phyloP scores from a whole-genome alignment of 2,329 filamentous ascomycete genomes.

The Cadophora sp. region DNA sequence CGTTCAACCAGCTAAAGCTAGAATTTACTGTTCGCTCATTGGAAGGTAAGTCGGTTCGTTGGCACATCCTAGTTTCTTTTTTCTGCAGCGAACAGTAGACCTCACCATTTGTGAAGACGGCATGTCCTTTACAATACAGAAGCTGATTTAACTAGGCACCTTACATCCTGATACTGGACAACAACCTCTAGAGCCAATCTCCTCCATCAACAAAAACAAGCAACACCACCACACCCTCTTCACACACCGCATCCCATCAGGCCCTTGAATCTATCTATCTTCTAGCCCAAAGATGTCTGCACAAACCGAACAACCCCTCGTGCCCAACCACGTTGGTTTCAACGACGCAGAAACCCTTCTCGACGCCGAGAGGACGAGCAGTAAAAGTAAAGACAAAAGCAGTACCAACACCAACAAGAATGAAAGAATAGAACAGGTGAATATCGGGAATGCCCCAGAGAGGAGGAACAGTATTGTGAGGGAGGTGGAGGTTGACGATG shows the following conservation, averaged over 20 bases:
- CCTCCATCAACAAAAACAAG: too few relatives aligned
- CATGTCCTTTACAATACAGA: too few relatives aligned
- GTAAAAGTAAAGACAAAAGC: not conserved
- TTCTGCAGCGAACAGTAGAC: not conserved
- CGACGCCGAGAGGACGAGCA: not conserved
- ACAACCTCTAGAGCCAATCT: too few relatives aligned
- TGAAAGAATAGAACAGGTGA: not conserved
- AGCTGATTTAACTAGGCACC: too few relatives aligned
- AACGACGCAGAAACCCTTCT: conserved; percentile 11
- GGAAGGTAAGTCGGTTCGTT: too few relatives aligned
- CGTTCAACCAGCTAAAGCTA: too few relatives aligned
- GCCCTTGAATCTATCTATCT: too few relatives aligned
- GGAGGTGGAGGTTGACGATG: not conserved
- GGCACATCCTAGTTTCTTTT: too few relatives aligned
- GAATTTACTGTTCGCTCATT: too few relatives aligned
- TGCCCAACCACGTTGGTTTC: not conserved
- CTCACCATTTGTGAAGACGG: not conserved
- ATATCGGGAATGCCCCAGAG: not conserved
- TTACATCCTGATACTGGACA: too few relatives aligned
- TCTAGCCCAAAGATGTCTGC: not conserved
- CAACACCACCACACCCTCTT: too few relatives aligned
- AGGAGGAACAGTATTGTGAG: conserved; percentile 4
- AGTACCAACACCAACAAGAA: not conserved
- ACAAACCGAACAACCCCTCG: conserved; percentile 13
- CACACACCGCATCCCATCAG: too few relatives aligned